Evolutionary conservation across 805 yeast genomes (phyloP).

Genomic region (Candida krabiensis): DNA sequence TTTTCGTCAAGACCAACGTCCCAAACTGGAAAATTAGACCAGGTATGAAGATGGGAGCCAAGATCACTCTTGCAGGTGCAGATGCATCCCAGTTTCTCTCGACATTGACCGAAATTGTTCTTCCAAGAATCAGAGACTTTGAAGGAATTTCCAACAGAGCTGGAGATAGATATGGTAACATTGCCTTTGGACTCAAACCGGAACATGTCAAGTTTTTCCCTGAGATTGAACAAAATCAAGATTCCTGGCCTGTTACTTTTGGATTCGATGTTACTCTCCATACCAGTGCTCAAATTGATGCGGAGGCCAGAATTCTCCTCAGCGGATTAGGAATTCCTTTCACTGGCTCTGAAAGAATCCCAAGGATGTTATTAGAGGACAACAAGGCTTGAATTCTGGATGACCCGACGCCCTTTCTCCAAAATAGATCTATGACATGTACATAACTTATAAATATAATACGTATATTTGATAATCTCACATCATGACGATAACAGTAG

Average conservation of each 20-base stretch:
- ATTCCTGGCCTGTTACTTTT: conserved; percentile 81
- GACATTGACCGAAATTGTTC: conserved; percentile 86
- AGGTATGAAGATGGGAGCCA: conserved; percentile 91
- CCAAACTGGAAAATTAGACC: conserved; percentile 84
- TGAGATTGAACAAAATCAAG: conserved; percentile 87
- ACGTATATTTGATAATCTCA: neutral
- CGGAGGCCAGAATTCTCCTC: conserved; percentile 81
- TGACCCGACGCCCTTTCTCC: too few relatives aligned
- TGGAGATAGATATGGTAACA: conserved; percentile 85
- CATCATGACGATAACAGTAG: too few relatives aligned
- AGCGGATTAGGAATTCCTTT: conserved; percentile 85
- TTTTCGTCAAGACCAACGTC: conserved; percentile 76
- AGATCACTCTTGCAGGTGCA: conserved; percentile 71
- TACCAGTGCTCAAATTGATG: conserved; percentile 87
- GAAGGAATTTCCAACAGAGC: conserved; percentile 70
- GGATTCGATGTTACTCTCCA: conserved; percentile 85
- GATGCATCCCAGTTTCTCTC: conserved; percentile 83
- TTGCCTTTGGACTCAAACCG: conserved; percentile 78
- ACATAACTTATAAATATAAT: conserved; percentile 3
- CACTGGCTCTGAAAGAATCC: conserved; percentile 48
- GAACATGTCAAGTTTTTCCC: conserved; percentile 85
- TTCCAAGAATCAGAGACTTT: conserved; percentile 90
- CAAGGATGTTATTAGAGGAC: conserved; percentile 28
- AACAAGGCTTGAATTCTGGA: neutral
- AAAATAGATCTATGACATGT: too few relatives aligned